A percentile compares a stretch with the other conserved stretches of the same genome.
phyloP scores from a whole-genome alignment of 805 yeast species.

The Komagataella pastoris region DNA sequence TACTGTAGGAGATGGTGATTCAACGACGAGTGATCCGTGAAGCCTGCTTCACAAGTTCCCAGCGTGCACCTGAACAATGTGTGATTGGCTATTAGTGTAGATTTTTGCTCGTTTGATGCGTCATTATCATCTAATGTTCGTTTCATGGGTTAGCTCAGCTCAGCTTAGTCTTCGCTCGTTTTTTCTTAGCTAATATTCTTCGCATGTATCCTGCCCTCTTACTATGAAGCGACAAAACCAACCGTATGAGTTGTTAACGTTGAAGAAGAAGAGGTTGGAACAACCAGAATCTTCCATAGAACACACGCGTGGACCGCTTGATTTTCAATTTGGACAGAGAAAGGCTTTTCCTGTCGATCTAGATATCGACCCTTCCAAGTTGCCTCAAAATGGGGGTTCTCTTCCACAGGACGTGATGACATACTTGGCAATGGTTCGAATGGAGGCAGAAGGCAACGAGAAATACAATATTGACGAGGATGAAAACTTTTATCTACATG shows the following conservation, averaged over 20 bases:
- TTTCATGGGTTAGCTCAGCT: not conserved
- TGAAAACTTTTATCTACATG: not conserved
- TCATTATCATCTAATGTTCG: constrained; percentile 6
- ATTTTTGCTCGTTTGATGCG: not conserved
- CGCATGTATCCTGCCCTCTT: not conserved
- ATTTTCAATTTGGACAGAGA: constrained; percentile 21
- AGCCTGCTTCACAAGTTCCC: constrained; percentile 4
- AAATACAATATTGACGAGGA: not conserved
- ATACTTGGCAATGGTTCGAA: constrained; percentile 19
- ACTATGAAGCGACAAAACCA: not conserved
- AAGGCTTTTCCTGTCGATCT: constrained; percentile 19
- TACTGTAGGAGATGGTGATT: not conserved
- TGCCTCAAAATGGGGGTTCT: constrained; percentile 5
- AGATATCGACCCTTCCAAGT: constrained; percentile 6
- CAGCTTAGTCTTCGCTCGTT: not conserved
- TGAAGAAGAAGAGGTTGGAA: not conserved
- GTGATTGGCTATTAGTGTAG: not conserved
- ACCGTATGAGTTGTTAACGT: not conserved
- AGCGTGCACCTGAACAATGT: constrained; percentile 6
- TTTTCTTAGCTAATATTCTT: not conserved
- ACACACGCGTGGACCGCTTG: constrained; percentile 18
- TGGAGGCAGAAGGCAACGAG: constrained; percentile 14
- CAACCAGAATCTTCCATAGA: not conserved
- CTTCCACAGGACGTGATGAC: constrained; percentile 11
- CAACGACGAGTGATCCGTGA: constrained; percentile 11